Evolutionary conservation across 2,329 filamentous ascomycete species (phyloP), one percentile per base, ranked within the genome.

Genomic region (Didymella glomerata): DNA sequence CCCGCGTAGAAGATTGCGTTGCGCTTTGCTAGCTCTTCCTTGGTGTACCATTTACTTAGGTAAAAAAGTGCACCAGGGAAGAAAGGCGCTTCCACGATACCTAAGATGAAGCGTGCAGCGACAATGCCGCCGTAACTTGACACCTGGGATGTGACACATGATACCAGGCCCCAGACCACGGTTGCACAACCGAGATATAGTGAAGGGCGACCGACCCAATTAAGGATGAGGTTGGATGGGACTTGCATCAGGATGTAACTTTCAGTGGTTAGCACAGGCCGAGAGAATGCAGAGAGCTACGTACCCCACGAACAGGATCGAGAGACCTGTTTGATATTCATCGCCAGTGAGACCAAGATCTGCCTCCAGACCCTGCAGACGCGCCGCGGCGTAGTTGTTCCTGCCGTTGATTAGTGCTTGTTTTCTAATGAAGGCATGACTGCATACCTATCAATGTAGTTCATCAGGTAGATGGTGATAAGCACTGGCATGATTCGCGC

Each of bases 161-260:
- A 80, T 11, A 81, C 74, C 0, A 73, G 61, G 11, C 77, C 78
- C 78, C 79, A 81, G 2, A 75, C 47, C 2, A 79, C 75, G 68
- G 84, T 83, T 0, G 80, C 80, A 0, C 74, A 70, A 0, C 83
- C 79, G 1, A 88, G 78, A 60, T 86, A 88, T 1, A 83, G 55
- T 2, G 83, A 83, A 1, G 85, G 85, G 10, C 80, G 78, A 28
- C 86, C 74, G 3, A 82, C 77, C 4, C 82, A 77, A 0, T 85
- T 86, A 2, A 88, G 74, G 0, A 86, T 66, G 56, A 88, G 77
- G 60, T 88, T 89, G 0, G 85, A 87, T 0, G 86, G 86, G 0
- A 88, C 74, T 68, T 88, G 85, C 82, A 88, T 87, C 13, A 87
- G 73, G 0, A 88, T 75, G 64, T 88, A 88, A 3, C 85, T 70